Conservation (phyloP, 352 stramenopile species). For the Globisporangium polare region DNA sequence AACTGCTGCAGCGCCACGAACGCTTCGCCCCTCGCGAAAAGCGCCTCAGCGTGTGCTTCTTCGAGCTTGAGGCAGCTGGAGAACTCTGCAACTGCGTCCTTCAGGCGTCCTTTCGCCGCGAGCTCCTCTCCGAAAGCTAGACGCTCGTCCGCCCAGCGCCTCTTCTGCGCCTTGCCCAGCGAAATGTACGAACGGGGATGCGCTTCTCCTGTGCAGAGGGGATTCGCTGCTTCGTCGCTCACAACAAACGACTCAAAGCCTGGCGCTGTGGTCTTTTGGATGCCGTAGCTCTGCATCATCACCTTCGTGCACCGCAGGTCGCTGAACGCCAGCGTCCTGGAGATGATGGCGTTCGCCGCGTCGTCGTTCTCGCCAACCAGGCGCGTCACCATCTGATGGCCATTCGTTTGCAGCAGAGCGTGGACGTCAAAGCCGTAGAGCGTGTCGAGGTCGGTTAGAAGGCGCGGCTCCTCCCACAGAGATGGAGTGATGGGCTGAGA, state of each 20-base stretch:
- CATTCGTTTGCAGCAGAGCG: not conserved
- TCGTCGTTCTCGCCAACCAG: constrained; percentile 4
- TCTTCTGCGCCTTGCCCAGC: constrained; percentile 31
- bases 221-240: not conserved
- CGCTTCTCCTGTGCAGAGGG: not conserved
- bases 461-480: not conserved
- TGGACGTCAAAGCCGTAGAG: constrained; percentile 24
- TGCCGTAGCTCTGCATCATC: constrained; percentile 18
- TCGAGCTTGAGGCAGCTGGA: constrained; percentile 33
- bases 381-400: not conserved
- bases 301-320: constrained; percentile 20
- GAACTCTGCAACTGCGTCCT: constrained; percentile 35
- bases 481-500: not conserved
- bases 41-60: constrained; percentile 17
- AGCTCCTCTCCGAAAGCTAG: constrained; percentile 24
- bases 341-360: constrained; percentile 18
- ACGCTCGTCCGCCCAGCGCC: constrained; percentile 32
- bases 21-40: constrained; percentile 21
- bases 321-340: constrained; percentile 18
- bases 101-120: constrained; percentile 16
- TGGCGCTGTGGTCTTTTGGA: not conserved
- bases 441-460: constrained; percentile 3
- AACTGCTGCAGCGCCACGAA: constrained; percentile 24
- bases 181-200: constrained; percentile 28
- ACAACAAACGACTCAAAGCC: constrained; percentile 18